Evolutionary conservation across 129 eudicot species (phyloP).

Genomic region (Helianthus annuus): DNA sequence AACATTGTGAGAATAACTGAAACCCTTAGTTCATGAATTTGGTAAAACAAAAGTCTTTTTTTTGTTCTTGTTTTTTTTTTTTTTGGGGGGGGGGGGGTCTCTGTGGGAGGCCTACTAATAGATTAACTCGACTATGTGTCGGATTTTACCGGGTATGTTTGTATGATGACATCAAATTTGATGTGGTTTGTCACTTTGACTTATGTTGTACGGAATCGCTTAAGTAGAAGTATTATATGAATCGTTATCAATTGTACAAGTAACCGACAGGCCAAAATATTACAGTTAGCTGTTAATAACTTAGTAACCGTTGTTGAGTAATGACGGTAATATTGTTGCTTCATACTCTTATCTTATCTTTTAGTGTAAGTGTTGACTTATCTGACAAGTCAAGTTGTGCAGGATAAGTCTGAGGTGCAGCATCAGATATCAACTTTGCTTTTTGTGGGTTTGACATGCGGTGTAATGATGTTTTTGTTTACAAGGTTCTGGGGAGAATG

Average conservation of each 20-base stretch:
- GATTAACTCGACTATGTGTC: too few species aligned
- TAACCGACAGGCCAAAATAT: background rate
- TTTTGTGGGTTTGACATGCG: constrained; percentile 72
- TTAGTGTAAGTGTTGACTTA: background rate
- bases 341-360: background rate
- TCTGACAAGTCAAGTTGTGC: constrained; percentile 43
- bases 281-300: background rate
- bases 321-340: too few species aligned
- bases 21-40: too few species aligned
- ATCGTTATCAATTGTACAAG: background rate
- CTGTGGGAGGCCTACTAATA: too few species aligned
- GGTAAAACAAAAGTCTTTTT: too few species aligned
- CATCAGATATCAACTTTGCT: constrained; percentile 89
- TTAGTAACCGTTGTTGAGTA: constrained; percentile 4
- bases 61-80: too few species aligned
- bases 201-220: too few species aligned
- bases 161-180: background rate
- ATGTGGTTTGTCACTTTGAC: too few species aligned
- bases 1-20: too few species aligned
- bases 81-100: too few species aligned
- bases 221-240: background rate
- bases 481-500: constrained; percentile 61
- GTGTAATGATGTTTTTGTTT: constrained; percentile 61
- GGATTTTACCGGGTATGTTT: background rate
- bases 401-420: constrained; percentile 86